Evolutionary conservation across 2,329 filamentous ascomycete species (phyloP).

Genomic region (Fusarium sp.): DNA sequence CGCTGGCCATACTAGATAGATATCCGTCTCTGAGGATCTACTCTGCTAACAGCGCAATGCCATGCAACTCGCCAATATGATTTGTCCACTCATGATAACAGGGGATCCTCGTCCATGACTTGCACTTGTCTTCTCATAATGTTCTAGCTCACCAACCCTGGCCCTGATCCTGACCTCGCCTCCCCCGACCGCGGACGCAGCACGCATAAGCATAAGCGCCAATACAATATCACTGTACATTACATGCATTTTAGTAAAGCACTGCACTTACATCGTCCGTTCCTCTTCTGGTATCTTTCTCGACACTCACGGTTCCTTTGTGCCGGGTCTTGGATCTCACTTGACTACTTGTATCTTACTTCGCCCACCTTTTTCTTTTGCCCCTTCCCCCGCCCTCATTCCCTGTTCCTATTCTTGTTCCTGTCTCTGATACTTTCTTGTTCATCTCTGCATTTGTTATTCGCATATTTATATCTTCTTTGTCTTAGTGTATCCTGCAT

Average conservation of each 20-base stretch:
- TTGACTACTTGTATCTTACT: constrained; percentile 39
- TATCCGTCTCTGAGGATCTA: background rate
- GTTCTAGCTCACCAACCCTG: constrained; percentile 15
- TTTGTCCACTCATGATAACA: constrained; percentile 12
- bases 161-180: background rate
- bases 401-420: constrained; percentile 16
- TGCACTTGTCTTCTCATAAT: constrained; percentile 16
- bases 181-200: background rate
- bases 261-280: background rate
- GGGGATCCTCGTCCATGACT: constrained; percentile 36
- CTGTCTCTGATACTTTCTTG: background rate
- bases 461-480: background rate
- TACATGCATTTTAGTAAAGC: background rate
- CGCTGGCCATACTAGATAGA: constrained; percentile 4
- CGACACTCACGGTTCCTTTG: constrained; percentile 17
- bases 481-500: background rate
- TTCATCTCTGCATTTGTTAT: background rate
- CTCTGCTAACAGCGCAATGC: background rate
- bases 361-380: constrained; percentile 12
- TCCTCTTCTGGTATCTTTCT: constrained; percentile 27
- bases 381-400: constrained; percentile 14
- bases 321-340: constrained; percentile 23
- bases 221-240: constrained; percentile 16
- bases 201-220: constrained; percentile 26
- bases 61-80: background rate